Evolutionary conservation across 176 grass and related monocot genomes (phyloP), one percentile per base, ranked within the genome.

Genomic region (Raddia distichophylla): DNA sequence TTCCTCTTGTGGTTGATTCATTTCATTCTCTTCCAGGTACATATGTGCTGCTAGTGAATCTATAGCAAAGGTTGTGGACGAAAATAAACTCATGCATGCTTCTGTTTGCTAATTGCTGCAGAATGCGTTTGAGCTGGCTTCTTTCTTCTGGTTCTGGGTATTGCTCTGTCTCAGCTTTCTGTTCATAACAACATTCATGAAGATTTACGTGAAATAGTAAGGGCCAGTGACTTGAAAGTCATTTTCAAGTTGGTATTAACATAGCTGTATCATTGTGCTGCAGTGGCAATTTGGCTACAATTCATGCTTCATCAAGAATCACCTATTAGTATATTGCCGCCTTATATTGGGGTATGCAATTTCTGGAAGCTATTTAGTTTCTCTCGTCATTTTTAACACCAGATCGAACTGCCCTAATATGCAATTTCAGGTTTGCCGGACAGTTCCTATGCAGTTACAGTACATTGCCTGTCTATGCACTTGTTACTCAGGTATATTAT

Each of bases 91-190:
- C 68, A 75, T 68, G 10, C 12, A 46, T 55, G 6, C 6, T 58
- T 42, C 57, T 7, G 53, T 81, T 73, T 93, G 72, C 68, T 66
- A 75, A 18, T 62, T 88, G 32, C 27, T 95, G 84, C 88, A 99
- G 96, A 99, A 95, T 86, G 90, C 96, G 0, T 99, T 99, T 65
- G 96, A 99, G 73, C 80, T 95, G 85, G 96, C 96, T 82, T 99
- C 93, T 13, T 99, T 99, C 89, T 95, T 99, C 96, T 99, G 96
- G 96, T 99, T 99, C 58, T 99, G 96, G 96, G 96, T 98, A 98
- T 43, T n/a, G 44, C 37, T 70, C 81, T 89, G 9, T 19, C 73
- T 73, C 56, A 18, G n/a, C 51, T 54, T 22, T 22, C 9, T 27
- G 17, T 40, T 63, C 55, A 44, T 14, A 27, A 10, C 11, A 18